These are phyloP conservation scores for Diaporthe destruens DNA, from an alignment of 2,329 filamentous ascomycete genomes.

Conservation along the genomic window DNA sequence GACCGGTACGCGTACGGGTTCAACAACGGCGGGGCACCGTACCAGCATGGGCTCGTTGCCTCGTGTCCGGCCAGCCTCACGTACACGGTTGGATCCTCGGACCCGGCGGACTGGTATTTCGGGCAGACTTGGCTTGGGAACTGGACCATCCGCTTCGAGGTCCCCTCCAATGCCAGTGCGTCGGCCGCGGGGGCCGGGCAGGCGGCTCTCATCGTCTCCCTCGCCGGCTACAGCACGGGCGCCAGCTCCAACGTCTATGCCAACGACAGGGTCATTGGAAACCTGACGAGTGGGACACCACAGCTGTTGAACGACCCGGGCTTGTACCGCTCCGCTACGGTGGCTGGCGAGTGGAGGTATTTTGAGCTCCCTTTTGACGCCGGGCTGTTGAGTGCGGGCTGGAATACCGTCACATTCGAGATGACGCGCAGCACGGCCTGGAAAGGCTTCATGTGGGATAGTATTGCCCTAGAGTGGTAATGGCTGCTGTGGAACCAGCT, in stretches of 20 bases:
- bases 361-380: slow-evolving; percentile 53
- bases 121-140: slow-evolving; percentile 56
- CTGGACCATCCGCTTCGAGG: slow-evolving; percentile 51
- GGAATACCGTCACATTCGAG: slow-evolving; percentile 46
- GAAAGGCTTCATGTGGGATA: slow-evolving; percentile 48
- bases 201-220: slow-evolving; percentile 56
- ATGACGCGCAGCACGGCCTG: slow-evolving; percentile 46
- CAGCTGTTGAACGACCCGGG: slow-evolving; percentile 57
- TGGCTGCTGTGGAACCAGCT: neutral
- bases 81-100: slow-evolving; percentile 55
- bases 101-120: slow-evolving; percentile 61
- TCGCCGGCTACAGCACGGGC: slow-evolving; percentile 59
- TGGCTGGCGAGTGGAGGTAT: slow-evolving; percentile 61
- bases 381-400: slow-evolving; percentile 43
- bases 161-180: slow-evolving; percentile 31
- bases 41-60: slow-evolving; percentile 59
- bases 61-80: slow-evolving; percentile 59
- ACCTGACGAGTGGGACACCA: slow-evolving; percentile 52
- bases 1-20: slow-evolving; percentile 61
- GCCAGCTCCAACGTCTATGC: slow-evolving; percentile 59
- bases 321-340: slow-evolving; percentile 61
- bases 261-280: slow-evolving; percentile 56
- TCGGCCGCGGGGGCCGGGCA: slow-evolving; percentile 39
- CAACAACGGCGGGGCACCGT: slow-evolving; percentile 55
- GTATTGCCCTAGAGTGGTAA: slow-evolving; percentile 47